Evolutionary conservation across 306 rosid species (phyloP).

Genomic region (Datisca glomerata): DNA sequence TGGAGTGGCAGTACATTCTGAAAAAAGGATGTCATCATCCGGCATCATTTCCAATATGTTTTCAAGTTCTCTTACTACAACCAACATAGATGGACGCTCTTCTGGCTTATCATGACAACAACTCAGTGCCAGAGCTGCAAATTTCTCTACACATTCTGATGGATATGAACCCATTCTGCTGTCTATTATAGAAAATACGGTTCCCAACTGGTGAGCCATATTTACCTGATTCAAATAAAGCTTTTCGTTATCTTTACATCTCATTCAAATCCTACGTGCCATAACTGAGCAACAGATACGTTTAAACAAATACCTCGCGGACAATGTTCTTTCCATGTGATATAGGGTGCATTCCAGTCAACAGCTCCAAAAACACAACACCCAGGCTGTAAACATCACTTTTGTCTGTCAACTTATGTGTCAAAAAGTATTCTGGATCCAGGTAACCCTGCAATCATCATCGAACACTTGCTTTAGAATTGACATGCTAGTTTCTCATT

Average conservation of each 20-base stretch:
- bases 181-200: conserved; percentile 57
- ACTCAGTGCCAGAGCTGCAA: conserved; percentile 55
- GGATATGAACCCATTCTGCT: conserved; percentile 72
- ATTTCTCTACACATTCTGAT: conserved; percentile 54
- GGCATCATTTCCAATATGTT: conserved; percentile 58
- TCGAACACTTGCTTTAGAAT: too few species aligned
- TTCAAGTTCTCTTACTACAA: conserved; percentile 78
- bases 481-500: too few species aligned
- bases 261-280: too few species aligned
- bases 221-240: too few species aligned
- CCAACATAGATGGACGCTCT: conserved; percentile 66
- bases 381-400: conserved; percentile 97
- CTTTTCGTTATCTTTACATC: too few species aligned
- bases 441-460: conserved; percentile 72
- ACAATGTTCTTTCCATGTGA: conserved; percentile 87
- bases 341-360: conserved; percentile 91
- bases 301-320: conserved; percentile 71
- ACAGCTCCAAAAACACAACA: conserved; percentile 73
- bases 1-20: conserved; percentile 12
- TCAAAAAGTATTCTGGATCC: conserved; percentile 91
- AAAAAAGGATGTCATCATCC: conserved; percentile 26
- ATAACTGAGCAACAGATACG: too few species aligned
- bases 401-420: conserved; percentile 82
- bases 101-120: conserved; percentile 68
- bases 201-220: conserved; percentile 58